A percentile compares a stretch with the other conserved stretches of the same genome.
phyloP scores from a whole-genome alignment of 352 stramenopile genomes.

The Phytophthora pini region DNA sequence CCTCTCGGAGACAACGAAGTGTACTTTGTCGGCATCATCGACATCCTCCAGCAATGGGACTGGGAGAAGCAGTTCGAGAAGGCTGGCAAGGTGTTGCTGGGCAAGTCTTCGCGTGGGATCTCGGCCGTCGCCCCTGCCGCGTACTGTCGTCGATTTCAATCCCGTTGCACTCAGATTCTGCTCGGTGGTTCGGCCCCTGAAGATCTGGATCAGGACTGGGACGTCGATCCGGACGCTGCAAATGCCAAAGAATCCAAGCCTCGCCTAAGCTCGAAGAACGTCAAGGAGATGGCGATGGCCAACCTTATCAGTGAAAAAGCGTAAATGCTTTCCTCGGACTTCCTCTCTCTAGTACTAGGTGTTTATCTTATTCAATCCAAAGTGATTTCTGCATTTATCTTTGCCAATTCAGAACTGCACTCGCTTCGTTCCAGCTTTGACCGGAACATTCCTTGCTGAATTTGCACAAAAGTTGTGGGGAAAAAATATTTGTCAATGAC shows the following conservation, averaged over 20 bases:
- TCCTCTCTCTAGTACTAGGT: constrained; percentile 21
- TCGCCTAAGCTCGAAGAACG: constrained; percentile 31
- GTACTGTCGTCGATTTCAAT: constrained; percentile 79
- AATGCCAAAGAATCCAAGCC: constrained; percentile 24
- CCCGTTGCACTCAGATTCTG: constrained; percentile 61
- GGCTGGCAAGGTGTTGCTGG: constrained; percentile 72
- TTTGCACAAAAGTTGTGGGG: not conserved
- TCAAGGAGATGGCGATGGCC: constrained; percentile 30
- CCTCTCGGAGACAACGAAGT: constrained; percentile 51
- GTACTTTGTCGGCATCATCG: constrained; percentile 88
- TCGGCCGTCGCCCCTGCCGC: constrained; percentile 63
- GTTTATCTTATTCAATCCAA: constrained; percentile 35
- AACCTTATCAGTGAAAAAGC: constrained; percentile 27
- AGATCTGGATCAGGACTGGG: constrained; percentile 39
- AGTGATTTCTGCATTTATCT: constrained; percentile 21
- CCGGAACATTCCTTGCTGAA: constrained; percentile 9
- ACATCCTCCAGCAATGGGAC: constrained; percentile 87
- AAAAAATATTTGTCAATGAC: no score
- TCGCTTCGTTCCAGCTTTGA: constrained; percentile 4
- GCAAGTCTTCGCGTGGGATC: constrained; percentile 71
- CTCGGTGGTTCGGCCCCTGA: constrained; percentile 34
- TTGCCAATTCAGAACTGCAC: not conserved
- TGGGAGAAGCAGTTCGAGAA: constrained; percentile 84
- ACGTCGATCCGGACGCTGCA: constrained; percentile 17
- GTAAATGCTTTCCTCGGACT: constrained; percentile 22